Percentiles rank a stretch among this genome's conserved stretches.
Evolutionary conservation across 768 basidiomycete genomes (phyloP).

Genomic region (Boletus subcaerulescens): DNA sequence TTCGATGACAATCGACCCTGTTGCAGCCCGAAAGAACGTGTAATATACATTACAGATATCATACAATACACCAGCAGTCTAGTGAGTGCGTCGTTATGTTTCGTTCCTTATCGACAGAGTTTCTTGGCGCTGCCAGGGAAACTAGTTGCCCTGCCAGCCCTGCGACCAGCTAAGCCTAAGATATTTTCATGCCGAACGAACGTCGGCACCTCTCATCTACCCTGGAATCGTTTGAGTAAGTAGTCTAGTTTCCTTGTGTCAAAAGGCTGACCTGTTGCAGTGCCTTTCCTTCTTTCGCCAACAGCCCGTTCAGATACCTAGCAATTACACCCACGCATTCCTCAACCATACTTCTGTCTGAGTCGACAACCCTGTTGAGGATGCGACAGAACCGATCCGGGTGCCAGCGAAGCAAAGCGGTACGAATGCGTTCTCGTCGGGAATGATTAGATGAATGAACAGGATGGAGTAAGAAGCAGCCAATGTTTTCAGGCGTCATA

Average conservation of each 20-base stretch:
- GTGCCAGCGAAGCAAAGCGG: slow-evolving; percentile 74
- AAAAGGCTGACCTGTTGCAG: slow-evolving; percentile 18
- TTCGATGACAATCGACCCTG: no score
- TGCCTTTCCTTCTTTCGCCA: slow-evolving; percentile 38
- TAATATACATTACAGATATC: slow-evolving; percentile 21
- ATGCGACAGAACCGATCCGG: slow-evolving; percentile 71
- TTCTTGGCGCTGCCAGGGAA: slow-evolving; percentile 18
- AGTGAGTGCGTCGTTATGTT: slow-evolving; percentile 6
- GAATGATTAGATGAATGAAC: slow-evolving; percentile 56
- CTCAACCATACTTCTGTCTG: slow-evolving; percentile 53
- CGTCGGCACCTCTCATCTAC: slow-evolving; percentile 13
- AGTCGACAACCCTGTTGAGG: slow-evolving; percentile 47
- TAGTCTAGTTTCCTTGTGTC: neutral
- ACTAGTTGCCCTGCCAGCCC: slow-evolving; percentile 2
- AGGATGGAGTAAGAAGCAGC: slow-evolving; percentile 61
- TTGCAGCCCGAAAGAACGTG: neutral
- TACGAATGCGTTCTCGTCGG: slow-evolving; percentile 63
- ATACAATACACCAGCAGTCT: slow-evolving; percentile 15
- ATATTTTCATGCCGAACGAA: neutral
- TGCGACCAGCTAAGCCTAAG: neutral
- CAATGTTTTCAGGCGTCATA: slow-evolving; percentile 53
- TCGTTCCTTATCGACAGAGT: slow-evolving; percentile 4
- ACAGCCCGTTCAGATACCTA: slow-evolving; percentile 64
- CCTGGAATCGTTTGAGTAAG: slow-evolving; percentile 10
- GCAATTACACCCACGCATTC: slow-evolving; percentile 65